Conservation (phyloP, 208 protist genomes). For the Hexamita inflata region DNA sequence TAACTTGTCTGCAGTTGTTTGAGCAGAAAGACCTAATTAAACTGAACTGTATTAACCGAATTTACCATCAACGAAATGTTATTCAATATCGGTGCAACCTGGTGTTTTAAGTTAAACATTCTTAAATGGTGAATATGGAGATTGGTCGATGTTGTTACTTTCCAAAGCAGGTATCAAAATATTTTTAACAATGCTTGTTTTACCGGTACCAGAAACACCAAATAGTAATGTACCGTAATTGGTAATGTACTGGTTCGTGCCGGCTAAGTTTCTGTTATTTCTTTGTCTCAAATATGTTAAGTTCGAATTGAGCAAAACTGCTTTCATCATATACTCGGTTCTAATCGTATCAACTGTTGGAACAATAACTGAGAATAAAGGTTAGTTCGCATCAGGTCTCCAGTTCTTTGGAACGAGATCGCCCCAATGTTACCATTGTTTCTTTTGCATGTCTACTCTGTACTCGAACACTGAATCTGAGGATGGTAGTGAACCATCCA, state of each 20-base stretch:
- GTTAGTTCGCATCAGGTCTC: slow-evolving; percentile 58
- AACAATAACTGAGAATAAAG: slow-evolving; percentile 79
- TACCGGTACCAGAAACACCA: slow-evolving; percentile 84
- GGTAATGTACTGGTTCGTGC: slow-evolving; percentile 4
- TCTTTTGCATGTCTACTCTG: slow-evolving; percentile 65
- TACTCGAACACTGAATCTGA: slow-evolving; percentile 90
- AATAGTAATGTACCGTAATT: slow-evolving; percentile 37
- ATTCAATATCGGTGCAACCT: not conserved
- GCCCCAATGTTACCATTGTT: slow-evolving; percentile 73
- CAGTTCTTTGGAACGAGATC: slow-evolving; percentile 71
- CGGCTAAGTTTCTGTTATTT: not conserved
- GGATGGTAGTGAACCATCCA: slow-evolving; percentile 75
- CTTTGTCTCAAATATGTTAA: not conserved
- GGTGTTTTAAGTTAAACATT: not conserved
- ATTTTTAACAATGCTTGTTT: slow-evolving; percentile 71
- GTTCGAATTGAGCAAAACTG: slow-evolving; percentile 60
- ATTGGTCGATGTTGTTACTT: not conserved
- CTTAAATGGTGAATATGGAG: not conserved
- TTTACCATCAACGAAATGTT: slow-evolving; percentile 58
- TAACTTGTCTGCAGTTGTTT: slow-evolving; percentile 61
- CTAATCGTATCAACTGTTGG: slow-evolving; percentile 87
- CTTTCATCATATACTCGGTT: slow-evolving; percentile 71
- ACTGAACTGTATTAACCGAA: slow-evolving; percentile 75
- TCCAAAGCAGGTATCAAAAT: slow-evolving; percentile 51
- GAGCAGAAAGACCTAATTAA: slow-evolving; percentile 85